Base-by-base conservation (phyloP, 768 basidiomycete genomes). In the Mycena belliarum region DNA sequence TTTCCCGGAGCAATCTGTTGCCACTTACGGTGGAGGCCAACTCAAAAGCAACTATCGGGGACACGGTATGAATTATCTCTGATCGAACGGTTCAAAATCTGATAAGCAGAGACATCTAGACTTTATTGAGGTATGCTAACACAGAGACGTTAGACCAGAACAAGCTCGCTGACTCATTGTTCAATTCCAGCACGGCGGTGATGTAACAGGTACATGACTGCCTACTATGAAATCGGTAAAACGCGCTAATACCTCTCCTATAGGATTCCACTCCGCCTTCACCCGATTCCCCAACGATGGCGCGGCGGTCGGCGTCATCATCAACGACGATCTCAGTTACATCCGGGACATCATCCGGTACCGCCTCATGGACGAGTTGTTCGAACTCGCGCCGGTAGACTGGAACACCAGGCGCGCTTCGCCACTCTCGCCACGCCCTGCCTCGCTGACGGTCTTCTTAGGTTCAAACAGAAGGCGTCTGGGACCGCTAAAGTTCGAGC, bases 11-110 rank as follows among this genome's bases (percentile, higher is more conserved):
- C 38, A 69, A 14, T 66, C 64, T 8, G 59, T 63, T 12, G 35
- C 56, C 8, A 66, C 66, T 2, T 74, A 74, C 49, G 73, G 73
- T 7, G 70, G 69, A 6, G 73, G 67, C 4, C 70, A 69, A 49
- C 42, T 42, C 29, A 49, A 55, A 7, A 48, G 47, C 20, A 65
- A 59, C 11, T 74, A 72, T 46, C 56, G 70, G 14, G 70, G 70
- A 0, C 67, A 72, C 47, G 64, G 69, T 71, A 43, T 46, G 24
- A 44, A 25, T 45, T 15, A 44, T 44, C 16, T 4, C 16, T 25
- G 43, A 44, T 26, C 24, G 15, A 44, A 44, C 43, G 7, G 25
- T 2, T 4, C 5, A 37, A 10, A 41, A 40, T 42, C 25, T n/a
- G n/a, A n/a, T n/a, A n/a, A n/a, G n/a, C n/a, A n/a, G n/a, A n/a